Base-by-base conservation (phyloP, 345 rosid genomes). In the Gossypioides kirkii region DNA sequence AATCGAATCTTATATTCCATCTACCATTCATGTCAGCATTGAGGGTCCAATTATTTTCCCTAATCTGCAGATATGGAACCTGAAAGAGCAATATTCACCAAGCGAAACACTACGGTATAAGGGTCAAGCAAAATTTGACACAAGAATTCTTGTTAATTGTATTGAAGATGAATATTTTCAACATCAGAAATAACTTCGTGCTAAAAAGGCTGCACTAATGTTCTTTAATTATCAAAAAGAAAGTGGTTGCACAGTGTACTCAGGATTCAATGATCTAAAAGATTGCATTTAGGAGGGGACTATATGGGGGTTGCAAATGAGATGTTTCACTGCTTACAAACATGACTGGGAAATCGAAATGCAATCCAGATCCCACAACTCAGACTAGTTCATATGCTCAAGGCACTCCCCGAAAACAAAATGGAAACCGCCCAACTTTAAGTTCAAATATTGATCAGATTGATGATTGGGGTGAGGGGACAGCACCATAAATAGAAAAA, bases 21-120 rank as follows among this genome's bases (percentile, higher is more conserved):
- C 74, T 84, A 52, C 97, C 97, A 69, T 90, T 89, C 80, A 79
- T 69, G 82, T 94, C 92, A 1, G 87, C 97, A 74, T 87, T 89
- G 60, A 94, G 73, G 25, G 97, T 89, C 97, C 97, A 94, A 72
- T 92, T 94, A 75, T 92, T 92, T 79, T 94, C 98, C 80, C 89
- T 88, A 32, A 94, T 80, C 85, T 92, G 97, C 84, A 92, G 17
- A 68, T 94, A 92, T 5, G 97, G 92, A 36, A 90, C 85, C 98
- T 94, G 91, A 70, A 82, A 61, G 49, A 42, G 26, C 49, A 54
- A 58, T 46, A 45, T 46, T 23, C 70, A 66, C 55, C 55, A 46
- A 47, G 20, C 9, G 58, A 58, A 38, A 66, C 13, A 61, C 23
- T 14, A 64, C 12, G 43, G 38, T 32, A 32, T 32, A 18, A 22